phyloP scores from a whole-genome alignment of 768 basidiomycete species.

The Neoboletus subvelutipes region DNA sequence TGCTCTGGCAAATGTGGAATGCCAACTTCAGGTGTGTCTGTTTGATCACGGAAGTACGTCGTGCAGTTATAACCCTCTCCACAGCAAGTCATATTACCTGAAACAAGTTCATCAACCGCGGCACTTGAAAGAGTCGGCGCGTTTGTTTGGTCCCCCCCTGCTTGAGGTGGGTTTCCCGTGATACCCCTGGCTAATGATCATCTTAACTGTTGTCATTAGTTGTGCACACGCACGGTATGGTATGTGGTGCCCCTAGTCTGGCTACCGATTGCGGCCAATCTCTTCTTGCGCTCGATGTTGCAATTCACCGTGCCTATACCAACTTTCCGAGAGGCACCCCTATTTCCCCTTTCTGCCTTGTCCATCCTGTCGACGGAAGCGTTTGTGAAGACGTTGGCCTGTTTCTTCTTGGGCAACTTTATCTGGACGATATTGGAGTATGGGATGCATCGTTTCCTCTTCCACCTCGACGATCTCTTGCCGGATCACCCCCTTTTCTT shows the following conservation, averaged over 20 bases:
- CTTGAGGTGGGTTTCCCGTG: slow-evolving; percentile 61
- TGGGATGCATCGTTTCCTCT: slow-evolving; percentile 90
- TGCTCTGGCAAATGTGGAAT: slow-evolving; percentile 85
- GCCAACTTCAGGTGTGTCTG: slow-evolving; percentile 77
- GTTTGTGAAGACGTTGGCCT: slow-evolving; percentile 54
- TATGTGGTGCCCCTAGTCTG: slow-evolving; percentile 91
- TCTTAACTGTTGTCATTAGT: slow-evolving; percentile 37
- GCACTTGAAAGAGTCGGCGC: slow-evolving; percentile 78
- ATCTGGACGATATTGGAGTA: slow-evolving; percentile 97
- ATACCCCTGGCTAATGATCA: background rate
- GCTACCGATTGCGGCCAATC: slow-evolving; percentile 80
- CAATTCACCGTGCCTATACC: slow-evolving; percentile 78
- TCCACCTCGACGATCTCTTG: slow-evolving; percentile 87
- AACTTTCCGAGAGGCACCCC: slow-evolving; percentile 55
- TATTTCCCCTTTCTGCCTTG: slow-evolving; percentile 51
- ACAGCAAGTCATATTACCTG: slow-evolving; percentile 91
- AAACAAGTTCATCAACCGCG: slow-evolving; percentile 97
- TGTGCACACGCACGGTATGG: slow-evolving; percentile 87
- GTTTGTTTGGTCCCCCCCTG: slow-evolving; percentile 78
- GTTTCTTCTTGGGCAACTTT: slow-evolving; percentile 82
- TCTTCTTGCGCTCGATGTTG: slow-evolving; percentile 77
- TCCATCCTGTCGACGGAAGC: slow-evolving; percentile 49
- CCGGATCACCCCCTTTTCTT: slow-evolving; percentile 83
- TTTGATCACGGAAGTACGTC: background rate
- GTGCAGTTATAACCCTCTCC: slow-evolving; percentile 5